Evolutionary conservation across 495 filamentous ascomycete genomes (phyloP).

Genomic region (Podospora pseudopauciseta): DNA sequence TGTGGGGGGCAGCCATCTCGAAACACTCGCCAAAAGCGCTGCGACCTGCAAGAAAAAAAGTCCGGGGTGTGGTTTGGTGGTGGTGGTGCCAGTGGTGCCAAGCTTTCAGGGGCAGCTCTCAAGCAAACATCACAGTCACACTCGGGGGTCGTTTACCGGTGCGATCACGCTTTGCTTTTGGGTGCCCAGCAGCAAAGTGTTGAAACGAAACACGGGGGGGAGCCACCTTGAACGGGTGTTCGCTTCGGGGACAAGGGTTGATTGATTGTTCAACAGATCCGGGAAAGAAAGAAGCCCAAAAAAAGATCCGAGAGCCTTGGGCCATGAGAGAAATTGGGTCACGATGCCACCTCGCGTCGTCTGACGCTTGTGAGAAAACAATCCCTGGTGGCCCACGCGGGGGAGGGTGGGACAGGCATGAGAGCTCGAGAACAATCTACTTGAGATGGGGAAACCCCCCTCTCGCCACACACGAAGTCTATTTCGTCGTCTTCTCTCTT

Average conservation of each 20-base stretch:
- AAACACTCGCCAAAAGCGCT: background rate
- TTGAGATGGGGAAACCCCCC: constrained; percentile 3
- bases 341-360: constrained; percentile 1
- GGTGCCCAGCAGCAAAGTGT: background rate
- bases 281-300: background rate
- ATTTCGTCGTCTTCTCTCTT: background rate
- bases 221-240: background rate
- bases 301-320: background rate
- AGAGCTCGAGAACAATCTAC: background rate
- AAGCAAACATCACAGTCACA: background rate
- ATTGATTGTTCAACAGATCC: background rate
- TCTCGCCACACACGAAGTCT: background rate
- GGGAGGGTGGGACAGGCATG: background rate
- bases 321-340: background rate
- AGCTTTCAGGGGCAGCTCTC: background rate
- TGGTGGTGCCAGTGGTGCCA: background rate
- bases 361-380: background rate
- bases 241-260: constrained; percentile 3
- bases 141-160: background rate
- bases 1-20: background rate
- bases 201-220: constrained; percentile 24
- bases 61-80: background rate
- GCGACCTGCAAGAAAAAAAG: background rate
- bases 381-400: background rate
- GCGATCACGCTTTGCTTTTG: background rate